Base-by-base conservation (phyloP, 306 rosid species). In the Cucumis melo region DNA sequence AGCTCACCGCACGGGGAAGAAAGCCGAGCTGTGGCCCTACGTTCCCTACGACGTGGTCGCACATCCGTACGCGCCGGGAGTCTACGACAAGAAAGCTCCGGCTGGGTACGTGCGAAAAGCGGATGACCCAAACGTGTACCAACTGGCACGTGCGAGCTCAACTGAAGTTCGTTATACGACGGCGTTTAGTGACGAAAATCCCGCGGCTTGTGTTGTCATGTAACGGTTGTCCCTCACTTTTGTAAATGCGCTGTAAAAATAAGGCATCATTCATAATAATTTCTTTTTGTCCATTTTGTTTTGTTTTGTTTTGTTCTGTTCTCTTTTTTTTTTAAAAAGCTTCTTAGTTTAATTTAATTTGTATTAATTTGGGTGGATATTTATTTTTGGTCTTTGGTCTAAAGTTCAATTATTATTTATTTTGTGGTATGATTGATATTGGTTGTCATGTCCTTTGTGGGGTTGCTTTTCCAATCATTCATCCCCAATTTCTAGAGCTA, bases 141-240 rank as follows among this genome's bases (percentile, higher is more conserved):
- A 80, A 17, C 80, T 84, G 50, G 87, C 86, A 57, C 86, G 88
- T 62, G 88, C 84, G 12, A 77, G 75, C 78, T 79, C 91, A 11
- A 53, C 75, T 0, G 86, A 87, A 63, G 87, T 85, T 14, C 81
- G 46, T 63, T 83, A 81, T 78, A 81, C 85, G 46, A 79, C 88
- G 3, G 87, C 87, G 36, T 87, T 87, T 53, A 85, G 91, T 27
- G 91, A 87, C 41, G 87, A 87, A 2, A 85, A 87, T 41, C 88
- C 91, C 0, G 78, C 80, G 57, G 84, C 86, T 10, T 87, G 88
- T 54, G 82, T 34, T 9, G 70, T 87, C 14, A 81, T 85, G 85
- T 87, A 62, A 85, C 11, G 75, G 75, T 23, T 2, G 10, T 12
- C 32, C 5, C 5, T 32, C 27, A 38, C 27, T 65, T 13, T 20